Evolutionary conservation across 2,329 filamentous ascomycete genomes (phyloP).

Genomic region (Shiraia bambusicola): DNA sequence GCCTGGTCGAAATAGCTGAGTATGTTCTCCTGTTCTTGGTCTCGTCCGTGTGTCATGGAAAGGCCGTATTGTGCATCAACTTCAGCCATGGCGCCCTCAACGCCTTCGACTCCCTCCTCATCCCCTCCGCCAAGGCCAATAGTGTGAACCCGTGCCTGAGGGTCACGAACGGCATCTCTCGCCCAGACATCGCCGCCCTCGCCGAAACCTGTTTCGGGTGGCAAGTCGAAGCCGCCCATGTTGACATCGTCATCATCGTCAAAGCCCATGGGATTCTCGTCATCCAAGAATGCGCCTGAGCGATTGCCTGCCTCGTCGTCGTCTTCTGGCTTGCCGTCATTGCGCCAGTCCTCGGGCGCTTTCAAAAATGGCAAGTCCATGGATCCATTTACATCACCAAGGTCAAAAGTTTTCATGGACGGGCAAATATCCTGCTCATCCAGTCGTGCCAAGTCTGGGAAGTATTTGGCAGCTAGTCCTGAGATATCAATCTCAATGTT

Average conservation of each 20-base stretch:
- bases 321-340: conserved; percentile 64
- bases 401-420: conserved; percentile 88
- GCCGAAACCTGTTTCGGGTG: conserved; percentile 77
- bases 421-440: conserved; percentile 92
- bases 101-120: conserved; percentile 50
- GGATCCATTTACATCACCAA: conserved; percentile 81
- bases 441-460: conserved; percentile 74
- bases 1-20: conserved; percentile 98
- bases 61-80: conserved; percentile 74
- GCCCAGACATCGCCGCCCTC: conserved; percentile 97
- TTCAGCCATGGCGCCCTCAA: conserved; percentile 52
- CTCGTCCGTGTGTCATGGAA: conserved; percentile 70
- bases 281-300: conserved; percentile 81
- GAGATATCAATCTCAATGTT: conserved; percentile 78
- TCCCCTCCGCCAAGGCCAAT: conserved; percentile 59
- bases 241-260: conserved; percentile 64
- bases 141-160: conserved; percentile 79
- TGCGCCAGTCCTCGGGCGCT: conserved; percentile 80
- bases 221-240: conserved; percentile 63
- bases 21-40: conserved; percentile 85
- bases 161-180: conserved; percentile 80
- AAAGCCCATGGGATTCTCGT: conserved; percentile 80
- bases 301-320: conserved; percentile 60
- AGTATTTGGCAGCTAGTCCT: conserved; percentile 76
- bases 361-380: conserved; percentile 91